Percentiles rank a stretch among this genome's conserved stretches.
Evolutionary conservation across 495 filamentous ascomycete species (phyloP).

Genomic region (Aspergillus sclerotiicarbonarius): DNA sequence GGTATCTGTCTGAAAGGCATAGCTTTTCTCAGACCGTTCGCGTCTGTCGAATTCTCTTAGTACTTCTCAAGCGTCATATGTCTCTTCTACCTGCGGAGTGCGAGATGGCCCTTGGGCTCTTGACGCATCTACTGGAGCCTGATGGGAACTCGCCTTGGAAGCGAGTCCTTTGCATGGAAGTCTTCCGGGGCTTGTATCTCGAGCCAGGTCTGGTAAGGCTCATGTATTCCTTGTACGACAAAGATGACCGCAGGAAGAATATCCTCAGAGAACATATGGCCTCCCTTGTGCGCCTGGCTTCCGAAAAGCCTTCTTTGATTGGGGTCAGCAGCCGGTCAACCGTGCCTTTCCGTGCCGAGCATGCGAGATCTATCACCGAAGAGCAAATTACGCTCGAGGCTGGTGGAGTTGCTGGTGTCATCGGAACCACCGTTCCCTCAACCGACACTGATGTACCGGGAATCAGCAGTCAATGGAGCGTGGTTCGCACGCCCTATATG

Average conservation of each 20-base stretch:
- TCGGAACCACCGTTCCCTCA: conserved; percentile 68
- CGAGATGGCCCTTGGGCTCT: conserved; percentile 77
- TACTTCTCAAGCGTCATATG: conserved; percentile 74
- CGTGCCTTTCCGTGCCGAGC: conserved; percentile 54
- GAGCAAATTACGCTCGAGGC: conserved; percentile 88
- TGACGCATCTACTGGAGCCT: conserved; percentile 85
- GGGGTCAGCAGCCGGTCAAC: conserved; percentile 85
- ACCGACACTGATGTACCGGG: conserved; percentile 64
- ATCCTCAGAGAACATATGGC: conserved; percentile 80
- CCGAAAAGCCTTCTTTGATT: conserved; percentile 84
- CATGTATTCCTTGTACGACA: conserved; percentile 79
- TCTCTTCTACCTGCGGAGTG: conserved; percentile 73
- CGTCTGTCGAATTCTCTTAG: conserved; percentile 74
- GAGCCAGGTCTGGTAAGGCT: conserved; percentile 74
- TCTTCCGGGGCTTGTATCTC: conserved; percentile 78
- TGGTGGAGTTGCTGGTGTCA: conserved; percentile 82
- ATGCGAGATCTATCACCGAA: conserved; percentile 47
- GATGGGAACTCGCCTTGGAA: conserved; percentile 79
- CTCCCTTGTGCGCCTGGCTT: conserved; percentile 80
- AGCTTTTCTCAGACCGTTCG: conserved; percentile 83
- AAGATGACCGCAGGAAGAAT: conserved; percentile 65
- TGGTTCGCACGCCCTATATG: conserved; percentile 81
- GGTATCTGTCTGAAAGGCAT: conserved; percentile 70
- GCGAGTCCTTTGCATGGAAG: conserved; percentile 83
- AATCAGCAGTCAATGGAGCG: conserved; percentile 88